Percentiles rank a stretch among this genome's conserved stretches.
Evolutionary conservation across 495 filamentous ascomycete genomes (phyloP).

Genomic region (Lineolata rhizophorae): DNA sequence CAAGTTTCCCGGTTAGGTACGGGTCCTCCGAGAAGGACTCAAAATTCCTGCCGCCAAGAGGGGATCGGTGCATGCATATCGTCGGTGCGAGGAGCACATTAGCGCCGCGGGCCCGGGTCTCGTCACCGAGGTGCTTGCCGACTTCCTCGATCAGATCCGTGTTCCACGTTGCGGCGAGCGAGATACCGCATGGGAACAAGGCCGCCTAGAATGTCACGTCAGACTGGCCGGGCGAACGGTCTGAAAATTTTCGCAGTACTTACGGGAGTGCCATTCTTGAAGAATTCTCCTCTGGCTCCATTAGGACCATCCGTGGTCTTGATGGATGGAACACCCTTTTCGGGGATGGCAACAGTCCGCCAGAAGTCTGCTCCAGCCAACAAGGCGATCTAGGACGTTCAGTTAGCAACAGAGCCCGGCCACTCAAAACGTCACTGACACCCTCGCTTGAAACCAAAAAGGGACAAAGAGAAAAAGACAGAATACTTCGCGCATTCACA

Average conservation of each 20-base stretch:
- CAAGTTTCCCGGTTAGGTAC: slow-evolving; percentile 12
- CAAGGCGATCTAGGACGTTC: slow-evolving; percentile 26
- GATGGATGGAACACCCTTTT: slow-evolving; percentile 13
- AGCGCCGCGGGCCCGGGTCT: slow-evolving; percentile 13
- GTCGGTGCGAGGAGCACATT: slow-evolving; percentile 14
- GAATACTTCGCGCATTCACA: too few species aligned
- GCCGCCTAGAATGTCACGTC: slow-evolving; percentile 6
- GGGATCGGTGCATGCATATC: slow-evolving; percentile 14
- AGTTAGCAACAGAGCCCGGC: not conserved
- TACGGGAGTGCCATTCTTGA: slow-evolving; percentile 39
- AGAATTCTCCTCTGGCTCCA: slow-evolving; percentile 24
- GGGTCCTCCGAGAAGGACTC: slow-evolving; percentile 16
- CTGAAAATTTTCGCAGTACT: slow-evolving; percentile 4
- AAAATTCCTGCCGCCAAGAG: slow-evolving; percentile 14
- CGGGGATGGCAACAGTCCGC: slow-evolving; percentile 10
- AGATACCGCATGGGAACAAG: slow-evolving; percentile 13
- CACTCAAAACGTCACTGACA: too few species aligned
- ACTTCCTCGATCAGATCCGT: slow-evolving; percentile 11
- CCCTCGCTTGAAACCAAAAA: too few species aligned
- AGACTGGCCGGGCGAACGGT: not conserved
- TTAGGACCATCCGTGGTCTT: slow-evolving; percentile 16
- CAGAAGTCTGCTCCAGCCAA: slow-evolving; percentile 21
- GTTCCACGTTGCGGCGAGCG: slow-evolving; percentile 14
- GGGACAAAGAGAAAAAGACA: too few species aligned
- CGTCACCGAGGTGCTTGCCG: slow-evolving; percentile 11